phyloP scores from a whole-genome alignment of 2,329 filamentous ascomycete genomes.

The Colletotrichum sp. region DNA sequence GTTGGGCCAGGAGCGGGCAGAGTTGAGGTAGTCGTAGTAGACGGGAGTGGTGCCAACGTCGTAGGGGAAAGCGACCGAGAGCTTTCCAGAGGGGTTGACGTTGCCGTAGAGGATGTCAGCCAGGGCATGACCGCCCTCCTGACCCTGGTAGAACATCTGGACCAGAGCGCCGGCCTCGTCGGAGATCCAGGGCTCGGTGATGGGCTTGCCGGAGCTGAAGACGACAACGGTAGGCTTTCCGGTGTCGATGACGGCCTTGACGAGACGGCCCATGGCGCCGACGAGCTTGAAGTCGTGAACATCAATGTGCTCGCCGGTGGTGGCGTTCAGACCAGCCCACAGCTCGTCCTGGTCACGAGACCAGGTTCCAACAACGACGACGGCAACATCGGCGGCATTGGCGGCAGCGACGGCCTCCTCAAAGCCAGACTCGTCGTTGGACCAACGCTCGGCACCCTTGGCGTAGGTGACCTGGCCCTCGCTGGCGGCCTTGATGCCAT shows the following conservation, averaged over 20 bases:
- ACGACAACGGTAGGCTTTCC: conserved; percentile 72
- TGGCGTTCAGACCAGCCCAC: conserved; percentile 74
- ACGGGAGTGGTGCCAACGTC: conserved; percentile 70
- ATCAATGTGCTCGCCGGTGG: conserved; percentile 78
- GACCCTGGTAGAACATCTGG: conserved; percentile 77
- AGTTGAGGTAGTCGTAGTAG: conserved; percentile 77
- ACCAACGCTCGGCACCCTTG: conserved; percentile 76
- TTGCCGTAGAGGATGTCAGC: conserved; percentile 70
- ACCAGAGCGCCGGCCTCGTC: conserved; percentile 67
- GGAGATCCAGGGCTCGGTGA: conserved; percentile 77
- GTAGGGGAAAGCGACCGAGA: conserved; percentile 70
- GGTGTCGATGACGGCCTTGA: conserved; percentile 70
- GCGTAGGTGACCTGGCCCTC: conserved; percentile 68
- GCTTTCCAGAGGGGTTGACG: conserved; percentile 69
- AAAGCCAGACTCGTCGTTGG: conserved; percentile 71
- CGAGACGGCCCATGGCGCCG: conserved; percentile 71
- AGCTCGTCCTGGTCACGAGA: conserved; percentile 74
- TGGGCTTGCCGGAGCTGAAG: conserved; percentile 72
- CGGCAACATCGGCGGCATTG: conserved; percentile 70
- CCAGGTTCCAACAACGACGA: conserved; percentile 79
- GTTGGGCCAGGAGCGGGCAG: conserved; percentile 58
- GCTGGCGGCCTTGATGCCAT: conserved; percentile 68
- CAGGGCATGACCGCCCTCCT: conserved; percentile 70
- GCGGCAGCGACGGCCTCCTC: conserved; percentile 69
- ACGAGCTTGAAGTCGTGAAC: conserved; percentile 67